Conservation (phyloP, 1,284 basidiomycete species). For the Tylopilus orsonianus region DNA sequence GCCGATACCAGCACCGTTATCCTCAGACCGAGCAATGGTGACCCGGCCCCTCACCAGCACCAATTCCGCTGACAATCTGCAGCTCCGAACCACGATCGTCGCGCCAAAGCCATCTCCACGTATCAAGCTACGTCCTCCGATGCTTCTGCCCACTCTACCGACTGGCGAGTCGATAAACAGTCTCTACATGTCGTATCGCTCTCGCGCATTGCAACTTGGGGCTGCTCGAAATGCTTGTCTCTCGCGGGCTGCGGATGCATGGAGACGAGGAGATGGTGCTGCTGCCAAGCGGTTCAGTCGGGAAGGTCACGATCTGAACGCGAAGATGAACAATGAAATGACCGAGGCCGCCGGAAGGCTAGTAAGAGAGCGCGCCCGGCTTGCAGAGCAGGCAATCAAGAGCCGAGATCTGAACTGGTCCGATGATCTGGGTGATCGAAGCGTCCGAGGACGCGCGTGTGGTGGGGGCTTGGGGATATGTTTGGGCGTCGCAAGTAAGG, state of each 20-base stretch:
- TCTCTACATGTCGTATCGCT: constrained; percentile 86
- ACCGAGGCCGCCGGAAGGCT: constrained; percentile 75
- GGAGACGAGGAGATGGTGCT: constrained; percentile 91
- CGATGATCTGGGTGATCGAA: constrained; percentile 81
- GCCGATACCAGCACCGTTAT: constrained; percentile 35
- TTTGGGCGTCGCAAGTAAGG: constrained; percentile 75
- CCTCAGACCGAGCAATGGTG: constrained; percentile 38
- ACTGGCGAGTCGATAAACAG: constrained; percentile 79
- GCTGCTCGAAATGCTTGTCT: constrained; percentile 93
- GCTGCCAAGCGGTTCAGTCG: constrained; percentile 91
- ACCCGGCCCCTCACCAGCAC: constrained; percentile 51
- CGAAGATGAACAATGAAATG: constrained; percentile 85
- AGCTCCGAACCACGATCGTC: constrained; percentile 66
- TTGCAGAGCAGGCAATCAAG: constrained; percentile 76
- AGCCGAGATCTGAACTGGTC: constrained; percentile 71
- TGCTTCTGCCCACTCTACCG: constrained; percentile 83
- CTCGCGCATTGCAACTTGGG: constrained; percentile 85
- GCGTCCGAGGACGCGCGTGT: constrained; percentile 71
- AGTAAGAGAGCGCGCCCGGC: constrained; percentile 75
- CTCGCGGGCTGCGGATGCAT: constrained; percentile 94
- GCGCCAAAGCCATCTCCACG: constrained; percentile 85
- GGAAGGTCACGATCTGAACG: constrained; percentile 91
- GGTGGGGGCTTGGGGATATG: constrained; percentile 84
- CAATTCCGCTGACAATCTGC: constrained; percentile 57
- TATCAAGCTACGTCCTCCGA: constrained; percentile 78